These are phyloP conservation scores for Nakataea oryzae DNA, from an alignment of 2,329 filamentous ascomycete genomes.

Conservation along the genomic window DNA sequence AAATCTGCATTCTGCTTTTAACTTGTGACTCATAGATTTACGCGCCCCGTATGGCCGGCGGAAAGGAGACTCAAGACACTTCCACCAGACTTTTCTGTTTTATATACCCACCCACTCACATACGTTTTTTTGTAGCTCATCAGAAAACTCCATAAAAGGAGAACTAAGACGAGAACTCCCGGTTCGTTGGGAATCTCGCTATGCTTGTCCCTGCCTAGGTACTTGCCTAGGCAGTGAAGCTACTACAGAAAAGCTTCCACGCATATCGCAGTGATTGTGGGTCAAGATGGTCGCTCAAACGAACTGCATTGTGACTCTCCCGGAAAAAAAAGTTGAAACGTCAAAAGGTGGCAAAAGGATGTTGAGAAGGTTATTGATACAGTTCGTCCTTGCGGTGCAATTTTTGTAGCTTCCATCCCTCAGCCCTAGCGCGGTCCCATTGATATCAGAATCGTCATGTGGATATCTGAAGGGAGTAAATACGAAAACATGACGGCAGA, in stretches of 20 bases:
- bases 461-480: background rate
- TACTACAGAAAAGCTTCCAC: background rate
- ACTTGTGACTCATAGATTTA: background rate
- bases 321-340: background rate
- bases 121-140: too few species aligned
- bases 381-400: constrained; percentile 5
- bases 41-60: background rate
- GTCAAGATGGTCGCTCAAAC: background rate
- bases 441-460: background rate
- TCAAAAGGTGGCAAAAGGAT: constrained; percentile 6
- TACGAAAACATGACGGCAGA: background rate
- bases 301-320: background rate
- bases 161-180: too few species aligned
- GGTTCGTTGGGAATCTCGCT: too few species aligned
- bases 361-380: constrained; percentile 13
- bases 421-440: background rate
- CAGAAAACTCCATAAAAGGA: too few species aligned
- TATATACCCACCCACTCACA: background rate
- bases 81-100: background rate
- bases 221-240: too few species aligned
- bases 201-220: too few species aligned
- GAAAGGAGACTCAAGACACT: background rate
- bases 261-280: background rate
- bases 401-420: constrained; percentile 1
- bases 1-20: constrained; percentile 1